A percentile compares a stretch with the other conserved stretches of the same genome.
These are phyloP conservation scores for Ricinus communis DNA, from an alignment of 345 rosid genomes.

Conservation along the genomic window DNA sequence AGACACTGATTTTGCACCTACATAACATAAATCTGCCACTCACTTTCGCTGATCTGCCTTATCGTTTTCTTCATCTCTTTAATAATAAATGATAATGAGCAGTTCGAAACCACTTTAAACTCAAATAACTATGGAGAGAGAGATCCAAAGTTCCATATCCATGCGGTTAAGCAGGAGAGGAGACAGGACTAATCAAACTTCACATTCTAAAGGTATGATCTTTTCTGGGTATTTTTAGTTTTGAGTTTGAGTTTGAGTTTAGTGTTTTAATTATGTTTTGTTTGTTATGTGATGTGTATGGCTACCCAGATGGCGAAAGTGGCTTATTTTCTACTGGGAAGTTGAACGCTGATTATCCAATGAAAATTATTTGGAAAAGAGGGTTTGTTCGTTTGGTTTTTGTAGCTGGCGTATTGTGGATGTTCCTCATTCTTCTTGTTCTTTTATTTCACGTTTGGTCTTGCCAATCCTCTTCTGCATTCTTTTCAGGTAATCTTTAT, in stretches of 20 bases:
- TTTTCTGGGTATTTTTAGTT: background rate
- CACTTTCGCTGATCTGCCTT: no score
- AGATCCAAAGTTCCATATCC: slow-evolving; percentile 54
- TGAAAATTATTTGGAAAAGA: slow-evolving; percentile 58
- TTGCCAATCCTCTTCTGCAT: slow-evolving; percentile 67
- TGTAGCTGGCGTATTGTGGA: slow-evolving; percentile 80
- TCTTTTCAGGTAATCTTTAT: slow-evolving; percentile 67
- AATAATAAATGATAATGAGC: no score
- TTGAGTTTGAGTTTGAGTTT: background rate
- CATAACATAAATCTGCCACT: no score
- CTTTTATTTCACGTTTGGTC: slow-evolving; percentile 82
- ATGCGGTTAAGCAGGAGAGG: slow-evolving; percentile 58
- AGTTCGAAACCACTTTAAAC: no score
- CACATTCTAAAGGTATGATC: slow-evolving; percentile 43
- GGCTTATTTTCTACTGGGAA: slow-evolving; percentile 56
- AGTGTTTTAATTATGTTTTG: background rate
- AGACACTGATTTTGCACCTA: no score
- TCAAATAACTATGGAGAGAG: slow-evolving; percentile 42
- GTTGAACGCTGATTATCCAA: slow-evolving; percentile 45
- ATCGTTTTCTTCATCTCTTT: no score
- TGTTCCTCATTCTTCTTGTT: slow-evolving; percentile 73
- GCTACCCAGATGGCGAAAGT: slow-evolving; percentile 46
- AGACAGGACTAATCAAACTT: slow-evolving; percentile 44
- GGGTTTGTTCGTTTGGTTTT: slow-evolving; percentile 80
- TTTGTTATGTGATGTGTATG: background rate